Base-by-base conservation (phyloP, 2,329 filamentous ascomycete species). In the Alternaria longipes region DNA sequence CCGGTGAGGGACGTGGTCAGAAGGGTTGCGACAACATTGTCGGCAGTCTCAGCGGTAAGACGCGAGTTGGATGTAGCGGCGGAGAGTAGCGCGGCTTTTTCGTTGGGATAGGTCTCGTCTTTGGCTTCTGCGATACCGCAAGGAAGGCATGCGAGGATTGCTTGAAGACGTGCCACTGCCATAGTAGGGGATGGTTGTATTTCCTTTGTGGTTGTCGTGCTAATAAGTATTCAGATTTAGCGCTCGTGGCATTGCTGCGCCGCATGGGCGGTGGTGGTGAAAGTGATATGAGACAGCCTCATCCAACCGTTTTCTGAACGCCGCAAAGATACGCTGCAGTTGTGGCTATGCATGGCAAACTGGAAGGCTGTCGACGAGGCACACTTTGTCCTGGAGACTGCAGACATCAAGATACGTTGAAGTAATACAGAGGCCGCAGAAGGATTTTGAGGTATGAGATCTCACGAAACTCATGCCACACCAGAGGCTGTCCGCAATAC, bases 11-110 rank as follows among this genome's bases (percentile, higher is more conserved):
- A 61, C 28, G 61, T 65, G 7, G 34, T 34, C 7, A 70, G 30
- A 14, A 76, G 59, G n/a, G 63, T 50, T 16, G 59, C 34, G 47
- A 73, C 59, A 14, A 75, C 64, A 28, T 71, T 38, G 2, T 67
- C 42, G 4, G 68, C 72, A 18, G 70, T 49, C 32, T 66, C 49
- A 11, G 65, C 56, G 28, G 67, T 51, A 2, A 60, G 49, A 44
- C 47, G 64, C 3, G 45, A 30, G 22, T 63, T 30, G 30, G 44
- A 18, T n/a, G 42, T 20, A 5, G 14, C 3, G 14, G 45, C n/a
- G n/a, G 28, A 20, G 45, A 61, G 53, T 2, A 68, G 45, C 9
- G 57, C 36, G 16, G 53, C 45, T 52, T 76, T 74, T 34, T 72
- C 64, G 32, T 14, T 16, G 32, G 14, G 32, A 12, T 8, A 36